phyloP scores from a whole-genome alignment of 345 rosid genomes.

The Salix udensis region DNA sequence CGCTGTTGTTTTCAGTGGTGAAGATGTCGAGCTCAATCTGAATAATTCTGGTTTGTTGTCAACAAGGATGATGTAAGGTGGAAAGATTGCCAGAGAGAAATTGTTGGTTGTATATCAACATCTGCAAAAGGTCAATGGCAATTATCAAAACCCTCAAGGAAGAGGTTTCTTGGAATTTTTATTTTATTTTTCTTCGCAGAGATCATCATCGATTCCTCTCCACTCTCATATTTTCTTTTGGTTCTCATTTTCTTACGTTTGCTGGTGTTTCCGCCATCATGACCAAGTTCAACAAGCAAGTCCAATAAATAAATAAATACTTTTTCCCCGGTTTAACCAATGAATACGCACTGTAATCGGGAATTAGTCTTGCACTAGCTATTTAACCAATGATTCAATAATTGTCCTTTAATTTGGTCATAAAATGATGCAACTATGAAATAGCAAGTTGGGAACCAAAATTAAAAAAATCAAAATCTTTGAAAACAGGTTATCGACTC shows the following conservation, averaged over 20 bases:
- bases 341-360: background rate
- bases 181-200: background rate
- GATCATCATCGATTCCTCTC: background rate
- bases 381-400: too few relatives aligned
- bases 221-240: background rate
- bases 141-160: background rate
- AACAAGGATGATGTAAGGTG: background rate
- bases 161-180: background rate
- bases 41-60: background rate
- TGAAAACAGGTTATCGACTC: too few relatives aligned
- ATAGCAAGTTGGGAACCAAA: too few relatives aligned
- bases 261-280: background rate
- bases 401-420: too few relatives aligned
- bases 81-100: background rate
- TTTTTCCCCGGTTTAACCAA: background rate
- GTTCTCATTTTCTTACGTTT: background rate
- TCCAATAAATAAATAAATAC: background rate
- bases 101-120: background rate
- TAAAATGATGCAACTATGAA: too few relatives aligned
- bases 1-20: background rate
- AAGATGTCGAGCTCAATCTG: background rate
- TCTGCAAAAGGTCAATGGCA: slow-evolving; percentile 4
- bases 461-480: too few relatives aligned
- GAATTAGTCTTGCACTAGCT: too few relatives aligned
- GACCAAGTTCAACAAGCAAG: background rate